phyloP scores from a whole-genome alignment of 78 protist species.

The Dictyostelium brefeldianum region DNA sequence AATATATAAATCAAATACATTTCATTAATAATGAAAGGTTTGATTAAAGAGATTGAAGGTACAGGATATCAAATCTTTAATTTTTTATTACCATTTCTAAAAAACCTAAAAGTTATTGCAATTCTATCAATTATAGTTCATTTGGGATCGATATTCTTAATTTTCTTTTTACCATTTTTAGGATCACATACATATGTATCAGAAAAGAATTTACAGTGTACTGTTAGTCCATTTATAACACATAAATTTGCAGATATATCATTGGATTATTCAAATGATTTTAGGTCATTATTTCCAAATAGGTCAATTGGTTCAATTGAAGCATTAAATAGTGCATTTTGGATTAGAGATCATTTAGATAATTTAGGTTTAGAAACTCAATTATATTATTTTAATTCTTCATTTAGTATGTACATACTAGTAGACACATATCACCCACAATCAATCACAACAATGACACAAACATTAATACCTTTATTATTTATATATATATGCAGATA shows the following conservation, averaged over 20 bases:
- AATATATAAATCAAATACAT: background rate
- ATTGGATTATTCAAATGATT: constrained; percentile 19
- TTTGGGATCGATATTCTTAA: constrained; percentile 21
- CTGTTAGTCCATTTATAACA: constrained; percentile 63
- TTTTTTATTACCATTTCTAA: constrained; percentile 13
- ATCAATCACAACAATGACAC: background rate
- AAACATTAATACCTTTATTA: background rate
- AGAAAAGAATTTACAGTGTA: constrained; percentile 75
- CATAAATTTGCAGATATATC: constrained; percentile 23
- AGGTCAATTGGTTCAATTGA: constrained; percentile 41
- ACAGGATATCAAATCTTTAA: background rate
- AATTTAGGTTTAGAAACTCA: constrained; percentile 43
- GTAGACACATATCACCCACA: background rate
- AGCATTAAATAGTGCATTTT: constrained; percentile 40
- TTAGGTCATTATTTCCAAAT: constrained; percentile 20
- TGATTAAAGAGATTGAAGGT: constrained; percentile 3
- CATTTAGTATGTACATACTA: constrained; percentile 2
- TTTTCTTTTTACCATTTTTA: constrained; percentile 34
- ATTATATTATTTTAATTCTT: constrained; percentile 43
- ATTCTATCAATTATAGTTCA: constrained; percentile 37
- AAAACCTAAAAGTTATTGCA: constrained; percentile 9
- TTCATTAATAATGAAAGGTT: background rate
- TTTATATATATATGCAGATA: constrained; percentile 5
- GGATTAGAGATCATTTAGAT: constrained; percentile 30
- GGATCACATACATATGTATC: constrained; percentile 70